These are phyloP conservation scores for Marchantia paleacea DNA, from an alignment of 225 moss, liverwort and hornwort genomes.

Conservation along the genomic window DNA sequence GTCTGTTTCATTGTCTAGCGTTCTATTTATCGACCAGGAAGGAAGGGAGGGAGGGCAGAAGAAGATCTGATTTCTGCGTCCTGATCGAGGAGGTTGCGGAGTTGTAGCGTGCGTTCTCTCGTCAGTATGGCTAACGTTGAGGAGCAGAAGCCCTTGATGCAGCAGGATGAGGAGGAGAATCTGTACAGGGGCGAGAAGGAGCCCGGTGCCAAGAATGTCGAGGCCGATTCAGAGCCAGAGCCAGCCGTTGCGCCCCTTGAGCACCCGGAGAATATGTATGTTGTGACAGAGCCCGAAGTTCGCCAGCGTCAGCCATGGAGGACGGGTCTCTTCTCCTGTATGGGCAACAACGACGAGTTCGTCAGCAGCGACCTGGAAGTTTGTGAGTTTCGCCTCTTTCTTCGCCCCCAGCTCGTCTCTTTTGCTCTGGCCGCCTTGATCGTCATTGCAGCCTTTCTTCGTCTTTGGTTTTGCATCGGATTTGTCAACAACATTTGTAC, in stretches of 20 bases:
- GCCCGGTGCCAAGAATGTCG: constrained; percentile 65
- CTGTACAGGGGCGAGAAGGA: constrained; percentile 78
- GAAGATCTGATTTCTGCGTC: neutral
- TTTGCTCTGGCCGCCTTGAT: neutral
- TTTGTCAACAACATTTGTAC: neutral
- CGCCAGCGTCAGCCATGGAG: constrained; percentile 59
- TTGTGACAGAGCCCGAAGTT: constrained; percentile 49
- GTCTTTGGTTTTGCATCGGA: neutral
- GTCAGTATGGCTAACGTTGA: constrained; percentile 26
- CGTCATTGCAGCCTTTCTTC: neutral
- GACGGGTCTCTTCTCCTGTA: constrained; percentile 61
- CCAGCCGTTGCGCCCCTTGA: constrained; percentile 45
- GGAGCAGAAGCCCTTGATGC: constrained; percentile 46
- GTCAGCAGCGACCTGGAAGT: constrained; percentile 88
- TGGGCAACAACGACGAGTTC: constrained; percentile 70
- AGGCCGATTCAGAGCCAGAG: constrained; percentile 12
- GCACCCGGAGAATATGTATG: constrained; percentile 40
- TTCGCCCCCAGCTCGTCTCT: neutral
- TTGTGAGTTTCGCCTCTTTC: constrained; percentile 50
- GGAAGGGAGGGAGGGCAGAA: neutral
- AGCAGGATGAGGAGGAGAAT: constrained; percentile 47
- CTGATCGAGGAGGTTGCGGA: neutral
- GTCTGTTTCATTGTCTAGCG: neutral
- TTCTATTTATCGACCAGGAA: neutral
- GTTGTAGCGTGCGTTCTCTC: neutral